Percentiles rank a stretch among this genome's conserved stretches.
These are phyloP conservation scores for Termitomyces sp. DNA, from an alignment of 768 basidiomycete species.

Conservation along the genomic window DNA sequence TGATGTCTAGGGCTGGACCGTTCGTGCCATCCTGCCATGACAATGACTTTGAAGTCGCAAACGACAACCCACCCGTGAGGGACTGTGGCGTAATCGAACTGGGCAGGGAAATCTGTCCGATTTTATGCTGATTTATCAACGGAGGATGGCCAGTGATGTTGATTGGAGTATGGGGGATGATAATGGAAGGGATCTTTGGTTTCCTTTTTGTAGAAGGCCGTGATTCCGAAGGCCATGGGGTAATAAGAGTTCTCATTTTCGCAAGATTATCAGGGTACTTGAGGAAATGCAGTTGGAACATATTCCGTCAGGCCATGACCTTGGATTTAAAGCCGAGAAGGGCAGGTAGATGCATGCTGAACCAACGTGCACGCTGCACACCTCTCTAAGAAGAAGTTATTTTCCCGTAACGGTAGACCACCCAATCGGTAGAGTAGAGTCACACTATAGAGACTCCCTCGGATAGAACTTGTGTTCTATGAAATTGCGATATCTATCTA, in stretches of 20 bases:
- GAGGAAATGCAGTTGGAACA: not conserved
- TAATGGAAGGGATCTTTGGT: slow-evolving; percentile 18
- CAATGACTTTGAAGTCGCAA: not conserved
- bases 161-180: slow-evolving; percentile 19
- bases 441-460: too few species aligned
- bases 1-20: slow-evolving; percentile 27
- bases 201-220: slow-evolving; percentile 7
- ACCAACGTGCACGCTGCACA: not conserved
- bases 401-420: too few species aligned
- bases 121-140: not conserved
- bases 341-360: not conserved
- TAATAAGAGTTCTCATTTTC: slow-evolving; percentile 3
- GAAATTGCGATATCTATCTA: too few species aligned
- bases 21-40: not conserved
- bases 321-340: not conserved
- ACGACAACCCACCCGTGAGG: not conserved
- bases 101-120: not conserved
- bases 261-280: not conserved
- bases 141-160: not conserved
- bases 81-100: slow-evolving; percentile 2
- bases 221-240: slow-evolving; percentile 1
- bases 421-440: too few species aligned
- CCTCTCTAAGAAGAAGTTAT: too few species aligned
- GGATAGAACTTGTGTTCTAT: too few species aligned
- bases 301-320: too few species aligned